Percentiles rank a stretch among this genome's conserved stretches.
These are phyloP conservation scores for Bipolaris bicolor DNA, from an alignment of 2,329 filamentous ascomycete species.

Conservation along the genomic window DNA sequence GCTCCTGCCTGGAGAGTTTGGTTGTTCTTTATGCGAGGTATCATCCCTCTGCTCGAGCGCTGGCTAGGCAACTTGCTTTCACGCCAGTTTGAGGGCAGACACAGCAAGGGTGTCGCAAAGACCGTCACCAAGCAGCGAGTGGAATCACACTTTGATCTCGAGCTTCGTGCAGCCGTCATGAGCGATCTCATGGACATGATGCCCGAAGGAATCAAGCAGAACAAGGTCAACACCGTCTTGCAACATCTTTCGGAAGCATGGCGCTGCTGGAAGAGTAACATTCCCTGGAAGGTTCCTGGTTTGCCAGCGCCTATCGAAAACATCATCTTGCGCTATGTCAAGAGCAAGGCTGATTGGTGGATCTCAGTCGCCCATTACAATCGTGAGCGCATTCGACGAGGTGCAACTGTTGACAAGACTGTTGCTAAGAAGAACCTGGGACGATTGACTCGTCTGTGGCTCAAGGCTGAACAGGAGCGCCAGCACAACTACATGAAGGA, in stretches of 20 bases:
- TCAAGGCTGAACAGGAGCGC: slow-evolving; percentile 97
- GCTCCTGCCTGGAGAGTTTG: slow-evolving; percentile 98
- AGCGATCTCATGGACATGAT: slow-evolving; percentile 99
- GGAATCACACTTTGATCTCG: slow-evolving; percentile 96
- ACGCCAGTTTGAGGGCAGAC: slow-evolving; percentile 95
- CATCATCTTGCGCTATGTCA: slow-evolving; percentile 97
- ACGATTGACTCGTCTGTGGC: slow-evolving; percentile 90
- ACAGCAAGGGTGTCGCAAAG: slow-evolving; percentile 98
- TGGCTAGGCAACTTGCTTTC: slow-evolving; percentile 97
- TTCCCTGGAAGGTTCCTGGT: slow-evolving; percentile 98
- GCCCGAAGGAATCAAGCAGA: slow-evolving; percentile 99
- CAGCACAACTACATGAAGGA: slow-evolving; percentile 99
- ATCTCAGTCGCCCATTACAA: slow-evolving; percentile 99
- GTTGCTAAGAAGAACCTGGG: slow-evolving; percentile 99
- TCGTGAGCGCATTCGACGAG: slow-evolving; percentile 92
- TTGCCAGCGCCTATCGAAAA: slow-evolving; percentile 97
- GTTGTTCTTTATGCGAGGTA: slow-evolving; percentile 99
- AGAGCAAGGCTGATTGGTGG: slow-evolving; percentile 99
- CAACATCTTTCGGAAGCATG: slow-evolving; percentile 98
- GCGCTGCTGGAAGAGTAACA: slow-evolving; percentile 99
- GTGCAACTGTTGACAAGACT: slow-evolving; percentile 97
- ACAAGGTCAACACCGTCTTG: slow-evolving; percentile 96
- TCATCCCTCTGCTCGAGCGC: slow-evolving; percentile 93
- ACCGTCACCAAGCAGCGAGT: slow-evolving; percentile 99
- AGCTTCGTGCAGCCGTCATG: slow-evolving; percentile 97